phyloP scores from a whole-genome alignment of 176 grass and related monocot species.

The Oryza brachyantha region DNA sequence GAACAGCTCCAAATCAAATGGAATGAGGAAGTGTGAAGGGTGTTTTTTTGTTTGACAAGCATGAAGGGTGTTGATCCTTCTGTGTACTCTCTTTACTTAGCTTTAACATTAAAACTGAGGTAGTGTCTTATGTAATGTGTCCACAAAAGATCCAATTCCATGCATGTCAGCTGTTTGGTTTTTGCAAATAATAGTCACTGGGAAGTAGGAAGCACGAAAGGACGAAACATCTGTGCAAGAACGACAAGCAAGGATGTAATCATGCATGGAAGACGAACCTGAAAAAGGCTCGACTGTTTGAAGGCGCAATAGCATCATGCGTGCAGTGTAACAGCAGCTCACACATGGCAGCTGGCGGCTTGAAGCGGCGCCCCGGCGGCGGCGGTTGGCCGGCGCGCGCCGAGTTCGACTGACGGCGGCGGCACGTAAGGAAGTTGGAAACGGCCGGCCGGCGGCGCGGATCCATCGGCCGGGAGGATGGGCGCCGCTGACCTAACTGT shows the following conservation, averaged over 20 bases:
- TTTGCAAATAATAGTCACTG: background rate
- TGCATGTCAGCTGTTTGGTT: background rate
- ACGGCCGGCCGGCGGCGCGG: background rate
- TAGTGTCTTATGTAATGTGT: background rate
- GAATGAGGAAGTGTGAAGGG: background rate
- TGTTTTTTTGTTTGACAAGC: no score
- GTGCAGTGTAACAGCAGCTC: no score
- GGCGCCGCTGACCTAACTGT: no score
- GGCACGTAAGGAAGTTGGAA: background rate
- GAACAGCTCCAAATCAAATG: background rate
- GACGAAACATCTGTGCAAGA: background rate
- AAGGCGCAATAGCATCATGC: background rate
- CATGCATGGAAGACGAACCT: background rate
- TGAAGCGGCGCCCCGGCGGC: no score
- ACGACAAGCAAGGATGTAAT: background rate
- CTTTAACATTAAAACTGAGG: background rate
- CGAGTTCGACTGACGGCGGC: no score
- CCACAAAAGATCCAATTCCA: background rate
- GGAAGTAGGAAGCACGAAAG: no score
- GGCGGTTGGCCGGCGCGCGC: no score
- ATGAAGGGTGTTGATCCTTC: background rate
- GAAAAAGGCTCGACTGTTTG: background rate
- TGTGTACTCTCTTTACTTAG: background rate
- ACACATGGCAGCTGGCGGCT: no score
- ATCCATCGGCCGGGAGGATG: background rate